Evolutionary conservation across 305 asterid species (phyloP).

Genomic region (Solanum hybrid): DNA sequence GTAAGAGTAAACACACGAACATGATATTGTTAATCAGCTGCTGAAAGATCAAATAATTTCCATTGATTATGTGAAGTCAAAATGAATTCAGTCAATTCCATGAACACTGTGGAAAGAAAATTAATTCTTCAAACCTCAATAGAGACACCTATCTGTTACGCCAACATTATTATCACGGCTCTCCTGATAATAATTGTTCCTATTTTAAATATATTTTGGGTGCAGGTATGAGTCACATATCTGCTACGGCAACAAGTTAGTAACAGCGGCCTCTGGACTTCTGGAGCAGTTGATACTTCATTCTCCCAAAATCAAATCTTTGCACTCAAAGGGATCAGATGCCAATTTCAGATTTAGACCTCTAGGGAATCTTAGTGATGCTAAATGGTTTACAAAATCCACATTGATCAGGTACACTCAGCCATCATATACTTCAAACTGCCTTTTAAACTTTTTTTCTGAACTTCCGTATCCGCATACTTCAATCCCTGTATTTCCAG

Average conservation of each 20-base stretch:
- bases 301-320: conserved; percentile 42
- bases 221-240: conserved; percentile 63
- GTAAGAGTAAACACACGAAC: neutral
- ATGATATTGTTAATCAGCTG: neutral
- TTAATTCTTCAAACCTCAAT: neutral
- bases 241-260: conserved; percentile 37
- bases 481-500: conserved; percentile 30
- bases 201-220: conserved; percentile 13
- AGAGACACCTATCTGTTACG: neutral
- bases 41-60: neutral
- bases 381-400: conserved; percentile 72
- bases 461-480: neutral
- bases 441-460: neutral
- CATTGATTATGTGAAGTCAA: neutral
- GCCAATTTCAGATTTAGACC: conserved; percentile 43
- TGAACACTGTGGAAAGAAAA: neutral
- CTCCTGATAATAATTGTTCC: conserved; percentile 3
- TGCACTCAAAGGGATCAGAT: conserved; percentile 53
- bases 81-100: neutral
- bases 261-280: conserved; percentile 54
- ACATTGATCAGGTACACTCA: conserved; percentile 54
- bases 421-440: conserved; percentile 2
- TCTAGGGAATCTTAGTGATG: conserved; percentile 33
- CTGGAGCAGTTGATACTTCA: conserved; percentile 68
- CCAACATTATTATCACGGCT: neutral